A percentile compares a stretch with the other conserved stretches of the same genome.
Evolutionary conservation across 352 stramenopile genomes (phyloP).

Genomic region (Phytopythium delawarense): DNA sequence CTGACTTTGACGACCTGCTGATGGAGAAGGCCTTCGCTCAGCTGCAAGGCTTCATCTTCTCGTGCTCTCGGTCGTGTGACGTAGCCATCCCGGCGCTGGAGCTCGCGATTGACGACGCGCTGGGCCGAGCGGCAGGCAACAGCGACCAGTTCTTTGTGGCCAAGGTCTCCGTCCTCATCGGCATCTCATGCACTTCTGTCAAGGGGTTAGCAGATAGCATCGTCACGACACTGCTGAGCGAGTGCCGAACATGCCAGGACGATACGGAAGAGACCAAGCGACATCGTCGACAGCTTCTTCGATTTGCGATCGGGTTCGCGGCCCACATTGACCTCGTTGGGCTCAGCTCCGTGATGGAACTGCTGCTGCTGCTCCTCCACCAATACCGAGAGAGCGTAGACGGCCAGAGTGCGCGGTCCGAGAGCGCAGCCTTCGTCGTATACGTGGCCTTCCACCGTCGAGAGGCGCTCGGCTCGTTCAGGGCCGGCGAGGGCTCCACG

Average conservation of each 20-base stretch:
- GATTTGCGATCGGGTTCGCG: constrained; percentile 33
- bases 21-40: constrained; percentile 56
- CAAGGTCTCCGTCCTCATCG: constrained; percentile 1
- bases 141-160: not conserved
- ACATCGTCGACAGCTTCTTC: constrained; percentile 8
- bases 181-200: constrained; percentile 27
- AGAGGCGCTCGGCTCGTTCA: constrained; percentile 13
- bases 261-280: not conserved
- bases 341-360: constrained; percentile 19
- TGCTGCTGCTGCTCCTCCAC: constrained; percentile 24
- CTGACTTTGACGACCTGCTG: constrained; percentile 46
- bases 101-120: constrained; percentile 11
- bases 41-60: constrained; percentile 54
- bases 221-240: constrained; percentile 13
- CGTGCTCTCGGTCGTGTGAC: constrained; percentile 25
- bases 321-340: constrained; percentile 38
- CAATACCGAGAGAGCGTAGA: constrained; percentile 11
- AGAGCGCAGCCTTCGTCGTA: constrained; percentile 30
- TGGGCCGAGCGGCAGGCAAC: not conserved
- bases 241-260: not conserved
- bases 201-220: constrained; percentile 37
- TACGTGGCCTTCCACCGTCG: constrained; percentile 35
- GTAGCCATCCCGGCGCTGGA: constrained; percentile 26
- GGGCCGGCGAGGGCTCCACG: not conserved
- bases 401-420: not conserved